Evolutionary conservation across 164 flowering plant species (phyloP), one percentile per base, ranked within the genome.

Genomic region (Nymphaea thermarum): DNA sequence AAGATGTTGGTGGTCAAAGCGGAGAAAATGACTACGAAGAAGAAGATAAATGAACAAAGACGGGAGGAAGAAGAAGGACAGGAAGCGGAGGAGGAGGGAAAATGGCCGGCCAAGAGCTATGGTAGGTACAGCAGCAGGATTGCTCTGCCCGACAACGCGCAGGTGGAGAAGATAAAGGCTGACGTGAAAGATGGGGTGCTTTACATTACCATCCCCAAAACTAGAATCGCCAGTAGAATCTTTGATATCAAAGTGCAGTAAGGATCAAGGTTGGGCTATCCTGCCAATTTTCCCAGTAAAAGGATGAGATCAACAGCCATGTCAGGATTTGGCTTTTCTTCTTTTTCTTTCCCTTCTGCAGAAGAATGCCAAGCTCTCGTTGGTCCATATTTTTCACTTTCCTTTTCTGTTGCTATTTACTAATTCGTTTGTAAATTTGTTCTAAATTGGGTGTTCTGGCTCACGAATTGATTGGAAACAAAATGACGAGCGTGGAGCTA

Each of bases 141-240:
- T 77, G 91, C 87, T 2, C 66, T 89, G 81, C 93, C 95, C 6
- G 97, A 91, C 68, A 86, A 89, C 74, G 73, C 86, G 2, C 77
- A 82, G 77, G 75, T 83, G 75, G 97, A 87, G 81, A 83, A 89
- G 70, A 87, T 91, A 4, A 85, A 73, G 69, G 93, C 97, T 2
- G 89, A 85, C 76, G 96, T 88, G 43, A 86, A 71, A 70, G 92
- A 90, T 77, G 96, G 96, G 12, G 92, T 90, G 3, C 71, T 90
- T 80, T 90, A 86, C 53, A 77, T 90, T n/a, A 78, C 78, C 4
- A 77, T 91, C 42, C 95, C 97, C 0, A 91, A 89, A 71, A 80
- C 86, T 36, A 73, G 14, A 44, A 4, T 3, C 42, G 16, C 64
- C 10, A 64, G 68, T 71, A 85, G 80, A 71, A 65, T 84, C n/a